phyloP scores from a whole-genome alignment of 345 rosid genomes.

The Theobroma cacao region DNA sequence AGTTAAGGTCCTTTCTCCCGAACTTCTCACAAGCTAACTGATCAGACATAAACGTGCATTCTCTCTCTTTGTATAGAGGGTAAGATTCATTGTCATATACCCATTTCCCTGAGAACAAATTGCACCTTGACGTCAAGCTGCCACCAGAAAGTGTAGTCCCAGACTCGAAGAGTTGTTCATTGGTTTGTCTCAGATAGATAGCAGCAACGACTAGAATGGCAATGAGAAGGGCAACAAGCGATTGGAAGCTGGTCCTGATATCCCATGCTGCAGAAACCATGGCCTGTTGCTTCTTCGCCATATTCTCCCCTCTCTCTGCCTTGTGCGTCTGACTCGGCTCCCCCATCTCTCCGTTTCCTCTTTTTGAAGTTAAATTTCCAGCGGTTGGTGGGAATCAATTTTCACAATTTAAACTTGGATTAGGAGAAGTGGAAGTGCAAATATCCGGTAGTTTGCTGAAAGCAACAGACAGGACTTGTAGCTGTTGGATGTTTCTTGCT shows the following conservation, averaged over 20 bases:
- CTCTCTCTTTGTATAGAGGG: slow-evolving; percentile 75
- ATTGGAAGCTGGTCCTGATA: slow-evolving; percentile 54
- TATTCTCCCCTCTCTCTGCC: neutral
- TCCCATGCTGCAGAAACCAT: slow-evolving; percentile 34
- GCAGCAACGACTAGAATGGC: slow-evolving; percentile 42
- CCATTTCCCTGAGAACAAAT: slow-evolving; percentile 80
- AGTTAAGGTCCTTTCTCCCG: slow-evolving; percentile 70
- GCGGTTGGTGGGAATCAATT: slow-evolving; percentile 23
- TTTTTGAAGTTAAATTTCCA: slow-evolving; percentile 19
- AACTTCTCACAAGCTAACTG: slow-evolving; percentile 77
- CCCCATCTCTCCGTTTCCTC: neutral
- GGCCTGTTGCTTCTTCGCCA: slow-evolving; percentile 45
- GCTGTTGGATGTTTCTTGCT: neutral
- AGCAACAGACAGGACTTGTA: slow-evolving; percentile 14
- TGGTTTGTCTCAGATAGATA: slow-evolving; percentile 43
- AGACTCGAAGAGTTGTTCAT: slow-evolving; percentile 14
- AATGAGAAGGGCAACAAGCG: slow-evolving; percentile 59
- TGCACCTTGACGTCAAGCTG: slow-evolving; percentile 34
- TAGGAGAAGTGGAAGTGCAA: slow-evolving; percentile 4
- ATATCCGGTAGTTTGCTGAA: slow-evolving; percentile 29
- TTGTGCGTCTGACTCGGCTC: neutral
- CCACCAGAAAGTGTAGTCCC: neutral
- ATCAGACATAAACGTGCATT: slow-evolving; percentile 72
- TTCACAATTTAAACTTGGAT: neutral
- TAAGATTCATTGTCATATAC: slow-evolving; percentile 60